These are phyloP conservation scores for Dalechampia spathulata DNA, from an alignment of 441 rosid genomes.

Conservation along the genomic window DNA sequence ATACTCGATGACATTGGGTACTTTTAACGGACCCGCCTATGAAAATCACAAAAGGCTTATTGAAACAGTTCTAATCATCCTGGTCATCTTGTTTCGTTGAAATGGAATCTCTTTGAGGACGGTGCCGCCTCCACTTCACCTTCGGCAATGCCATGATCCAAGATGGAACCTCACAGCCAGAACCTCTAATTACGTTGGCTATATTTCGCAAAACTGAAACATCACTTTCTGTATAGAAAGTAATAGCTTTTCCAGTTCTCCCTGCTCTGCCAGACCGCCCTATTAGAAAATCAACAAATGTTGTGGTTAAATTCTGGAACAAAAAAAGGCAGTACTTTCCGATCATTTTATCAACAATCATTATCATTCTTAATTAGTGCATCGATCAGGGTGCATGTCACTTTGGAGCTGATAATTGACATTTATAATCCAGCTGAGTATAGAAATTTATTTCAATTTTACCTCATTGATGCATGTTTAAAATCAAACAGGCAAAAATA, in stretches of 20 bases:
- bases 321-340: background rate
- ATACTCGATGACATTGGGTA: too few relatives aligned
- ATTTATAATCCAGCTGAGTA: too few relatives aligned
- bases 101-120: conserved; percentile 68
- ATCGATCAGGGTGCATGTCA: too few relatives aligned
- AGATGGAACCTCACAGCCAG: conserved; percentile 87
- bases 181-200: conserved; percentile 70
- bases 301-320: background rate
- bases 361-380: too few relatives aligned
- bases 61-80: conserved; percentile 11
- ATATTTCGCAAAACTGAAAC: conserved; percentile 67
- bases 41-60: background rate
- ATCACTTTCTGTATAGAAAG: conserved; percentile 78
- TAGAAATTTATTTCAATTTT: too few relatives aligned
- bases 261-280: conserved; percentile 97
- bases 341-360: background rate
- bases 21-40: too few relatives aligned
- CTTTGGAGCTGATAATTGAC: too few relatives aligned
- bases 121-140: conserved; percentile 73
- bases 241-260: conserved; percentile 80
- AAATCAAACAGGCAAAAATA: background rate
- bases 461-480: too few relatives aligned
- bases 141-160: conserved; percentile 69
- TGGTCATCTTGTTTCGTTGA: conserved; percentile 50
- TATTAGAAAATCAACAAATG: conserved; percentile 17